These are phyloP conservation scores for Botrytis aclada DNA, from an alignment of 2,329 filamentous ascomycete species.

Conservation along the genomic window DNA sequence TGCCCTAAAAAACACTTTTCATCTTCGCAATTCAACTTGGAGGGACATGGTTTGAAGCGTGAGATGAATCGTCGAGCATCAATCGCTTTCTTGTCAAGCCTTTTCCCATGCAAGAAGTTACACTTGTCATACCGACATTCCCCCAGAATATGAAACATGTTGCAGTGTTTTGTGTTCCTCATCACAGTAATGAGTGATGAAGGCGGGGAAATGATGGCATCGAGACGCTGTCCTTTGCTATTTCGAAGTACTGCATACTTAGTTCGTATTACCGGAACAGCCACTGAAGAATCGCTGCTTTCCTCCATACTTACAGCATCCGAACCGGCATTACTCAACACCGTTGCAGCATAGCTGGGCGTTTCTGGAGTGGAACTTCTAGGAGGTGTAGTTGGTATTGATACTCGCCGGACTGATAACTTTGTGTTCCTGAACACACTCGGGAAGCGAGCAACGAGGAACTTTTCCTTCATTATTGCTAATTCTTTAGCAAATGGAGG, in stretches of 20 bases:
- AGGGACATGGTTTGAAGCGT: constrained; percentile 21
- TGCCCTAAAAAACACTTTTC: constrained; percentile 20
- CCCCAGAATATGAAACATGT: constrained; percentile 1
- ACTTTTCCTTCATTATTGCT: constrained; percentile 35
- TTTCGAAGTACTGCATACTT: constrained; percentile 4
- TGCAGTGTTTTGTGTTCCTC: not conserved
- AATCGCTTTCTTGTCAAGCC: constrained; percentile 21
- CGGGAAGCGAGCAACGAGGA: constrained; percentile 23
- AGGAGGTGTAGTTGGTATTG: constrained; percentile 16
- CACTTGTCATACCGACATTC: constrained; percentile 8
- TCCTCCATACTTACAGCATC: constrained; percentile 4
- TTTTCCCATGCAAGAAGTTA: constrained; percentile 18
- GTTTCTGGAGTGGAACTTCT: constrained; percentile 12
- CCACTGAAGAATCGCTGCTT: not conserved
- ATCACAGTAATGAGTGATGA: constrained; percentile 18
- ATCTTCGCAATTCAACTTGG: constrained; percentile 20
- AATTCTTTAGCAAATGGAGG: constrained; percentile 42
- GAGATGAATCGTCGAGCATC: constrained; percentile 21
- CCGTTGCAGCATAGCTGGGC: constrained; percentile 17
- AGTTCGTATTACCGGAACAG: not conserved
- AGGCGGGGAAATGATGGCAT: constrained; percentile 19
- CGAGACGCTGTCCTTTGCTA: constrained; percentile 22
- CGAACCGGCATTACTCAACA: not conserved
- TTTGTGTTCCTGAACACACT: constrained; percentile 32
- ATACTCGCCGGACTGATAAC: constrained; percentile 23